Percentiles rank a stretch among this genome's conserved stretches.
Evolutionary conservation across 208 protist genomes (phyloP).

Genomic region (Crithidia brevicula): DNA sequence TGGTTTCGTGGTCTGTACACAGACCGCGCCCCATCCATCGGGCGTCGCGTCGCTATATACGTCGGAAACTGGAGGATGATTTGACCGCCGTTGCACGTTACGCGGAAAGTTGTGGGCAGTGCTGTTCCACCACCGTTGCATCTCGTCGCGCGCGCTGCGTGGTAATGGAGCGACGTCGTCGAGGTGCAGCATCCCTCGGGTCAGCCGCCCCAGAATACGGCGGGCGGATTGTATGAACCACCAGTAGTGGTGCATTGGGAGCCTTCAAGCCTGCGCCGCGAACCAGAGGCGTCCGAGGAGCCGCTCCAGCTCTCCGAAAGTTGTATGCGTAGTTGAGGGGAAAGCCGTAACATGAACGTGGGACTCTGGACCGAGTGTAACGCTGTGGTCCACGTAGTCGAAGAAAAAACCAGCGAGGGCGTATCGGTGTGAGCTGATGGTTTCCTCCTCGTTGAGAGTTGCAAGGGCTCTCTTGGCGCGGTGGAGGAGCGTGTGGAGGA

Average conservation of each 20-base stretch:
- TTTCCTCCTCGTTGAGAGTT: constrained; percentile 20
- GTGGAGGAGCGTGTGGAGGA: neutral
- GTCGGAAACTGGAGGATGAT: neutral
- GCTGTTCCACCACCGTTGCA: neutral
- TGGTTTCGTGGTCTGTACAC: neutral
- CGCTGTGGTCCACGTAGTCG: neutral
- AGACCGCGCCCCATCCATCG: neutral
- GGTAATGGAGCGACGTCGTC: neutral
- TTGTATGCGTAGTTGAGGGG: neutral
- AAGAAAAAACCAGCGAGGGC: neutral
- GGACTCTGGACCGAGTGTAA: neutral
- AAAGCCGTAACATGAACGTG: neutral
- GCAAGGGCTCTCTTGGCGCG: constrained; percentile 7
- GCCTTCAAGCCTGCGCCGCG: neutral
- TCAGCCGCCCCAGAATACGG: neutral
- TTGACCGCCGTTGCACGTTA: neutral
- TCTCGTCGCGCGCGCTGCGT: neutral
- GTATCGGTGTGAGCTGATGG: neutral
- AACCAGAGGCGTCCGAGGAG: neutral
- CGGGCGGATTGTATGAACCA: neutral
- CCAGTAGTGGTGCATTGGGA: neutral
- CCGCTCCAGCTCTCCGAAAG: neutral
- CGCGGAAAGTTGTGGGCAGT: neutral
- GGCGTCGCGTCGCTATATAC: neutral
- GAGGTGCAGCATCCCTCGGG: neutral